A percentile compares a stretch with the other conserved stretches of the same genome.
Conservation (phyloP, 345 rosid species). For the Gossypium australe region DNA sequence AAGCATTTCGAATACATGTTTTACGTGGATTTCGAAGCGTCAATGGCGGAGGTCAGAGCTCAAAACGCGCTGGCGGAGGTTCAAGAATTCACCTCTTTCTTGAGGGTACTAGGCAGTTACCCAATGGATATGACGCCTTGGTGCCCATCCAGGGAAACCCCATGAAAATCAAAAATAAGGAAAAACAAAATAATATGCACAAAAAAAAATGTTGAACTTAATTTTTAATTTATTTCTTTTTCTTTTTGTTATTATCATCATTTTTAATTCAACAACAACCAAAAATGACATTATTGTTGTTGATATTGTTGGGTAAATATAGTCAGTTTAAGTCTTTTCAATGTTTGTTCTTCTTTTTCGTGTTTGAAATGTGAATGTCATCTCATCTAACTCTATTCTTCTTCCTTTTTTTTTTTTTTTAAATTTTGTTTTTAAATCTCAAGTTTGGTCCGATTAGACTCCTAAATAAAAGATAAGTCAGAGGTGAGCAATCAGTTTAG, state of each 20-base stretch:
- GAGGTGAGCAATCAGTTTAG: no score
- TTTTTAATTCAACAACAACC: neutral
- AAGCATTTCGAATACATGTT: slow-evolving; percentile 91
- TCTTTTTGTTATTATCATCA: neutral
- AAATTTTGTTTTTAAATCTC: no score
- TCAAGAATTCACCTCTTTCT: slow-evolving; percentile 94
- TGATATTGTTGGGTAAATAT: neutral
- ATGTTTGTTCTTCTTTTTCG: neutral
- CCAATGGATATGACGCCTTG: slow-evolving; percentile 99
- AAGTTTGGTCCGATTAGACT: no score
- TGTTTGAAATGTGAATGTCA: no score
- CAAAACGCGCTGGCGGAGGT: slow-evolving; percentile 95
- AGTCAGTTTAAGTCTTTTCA: neutral
- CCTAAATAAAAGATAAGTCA: no score
- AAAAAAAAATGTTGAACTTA: neutral
- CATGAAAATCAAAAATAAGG: neutral
- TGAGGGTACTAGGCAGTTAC: slow-evolving; percentile 92
- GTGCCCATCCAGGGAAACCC: slow-evolving; percentile 45
- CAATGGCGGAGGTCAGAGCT: slow-evolving; percentile 90
- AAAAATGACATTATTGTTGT: neutral
- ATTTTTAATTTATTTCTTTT: slow-evolving; percentile 11
- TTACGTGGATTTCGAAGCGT: slow-evolving; percentile 91
- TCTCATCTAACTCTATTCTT: no score
- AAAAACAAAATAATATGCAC: slow-evolving; percentile 15
- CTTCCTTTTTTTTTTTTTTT: no score